A percentile compares a stretch with the other conserved stretches of the same genome.
phyloP scores from a whole-genome alignment of 139 green algal genomes.

The Chlorella vulgaris region DNA sequence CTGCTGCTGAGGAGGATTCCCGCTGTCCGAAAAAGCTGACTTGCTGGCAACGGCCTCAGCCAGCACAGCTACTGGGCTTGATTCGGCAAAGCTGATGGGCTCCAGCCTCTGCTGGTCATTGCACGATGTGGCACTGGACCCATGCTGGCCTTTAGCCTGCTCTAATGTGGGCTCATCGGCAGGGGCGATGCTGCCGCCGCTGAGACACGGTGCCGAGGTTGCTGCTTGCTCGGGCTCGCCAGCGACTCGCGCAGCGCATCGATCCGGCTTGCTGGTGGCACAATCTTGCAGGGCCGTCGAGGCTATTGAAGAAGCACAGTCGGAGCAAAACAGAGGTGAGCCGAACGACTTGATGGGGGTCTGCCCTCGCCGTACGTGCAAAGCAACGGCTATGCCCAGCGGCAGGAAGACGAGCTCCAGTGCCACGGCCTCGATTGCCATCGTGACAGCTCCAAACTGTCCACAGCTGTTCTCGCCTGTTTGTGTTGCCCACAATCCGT shows the following conservation, averaged over 20 bases:
- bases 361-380: not conserved
- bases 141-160: too few species aligned
- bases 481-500: not conserved
- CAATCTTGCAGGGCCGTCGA: not conserved
- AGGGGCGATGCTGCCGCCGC: not conserved
- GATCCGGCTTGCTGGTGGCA: not conserved
- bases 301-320: not conserved
- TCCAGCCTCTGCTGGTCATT: too few species aligned
- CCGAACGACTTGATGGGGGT: conserved; percentile 7
- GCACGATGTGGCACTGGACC: too few species aligned
- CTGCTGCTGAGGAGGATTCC: too few species aligned
- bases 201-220: not conserved
- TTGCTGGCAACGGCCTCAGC: too few species aligned
- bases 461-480: not conserved
- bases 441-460: not conserved
- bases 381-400: not conserved
- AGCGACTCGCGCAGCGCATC: too few species aligned
- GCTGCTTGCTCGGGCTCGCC: too few species aligned
- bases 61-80: too few species aligned
- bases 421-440: not conserved
- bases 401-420: conserved; percentile 3
- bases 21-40: too few species aligned
- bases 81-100: too few species aligned
- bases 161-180: not conserved
- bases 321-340: not conserved